Base-by-base conservation (phyloP, 768 basidiomycete genomes). In the Baorangia bicolor region DNA sequence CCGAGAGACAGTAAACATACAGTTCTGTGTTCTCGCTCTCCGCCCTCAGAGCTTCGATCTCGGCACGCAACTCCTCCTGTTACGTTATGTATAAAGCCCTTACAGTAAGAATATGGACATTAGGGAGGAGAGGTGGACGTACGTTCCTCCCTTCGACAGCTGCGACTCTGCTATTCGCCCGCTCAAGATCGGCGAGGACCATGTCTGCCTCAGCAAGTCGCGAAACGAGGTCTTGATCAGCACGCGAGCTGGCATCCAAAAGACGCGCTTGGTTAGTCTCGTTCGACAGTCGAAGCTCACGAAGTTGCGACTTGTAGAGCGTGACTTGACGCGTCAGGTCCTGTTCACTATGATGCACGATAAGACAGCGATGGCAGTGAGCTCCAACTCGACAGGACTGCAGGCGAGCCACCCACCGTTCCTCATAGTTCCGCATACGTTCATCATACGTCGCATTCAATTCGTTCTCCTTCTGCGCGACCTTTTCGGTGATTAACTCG, bases 361-460 rank as follows among this genome's bases (percentile, higher is more conserved):
- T 18, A 10, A 28, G 44, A 53, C 38, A 20, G 21, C 21, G 28
- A 28, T 3, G 34, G 50, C 16, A 42, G 21, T 30, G 44, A 58
- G 54, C 16, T 8, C 39, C 46, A 30, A 37, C 14, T 25, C 28
- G 6, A 42, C 27, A 21, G 2, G 0, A 10, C 28, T 9, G 1
- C 23, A 18, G 9, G 35, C 13, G 5, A 6, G 9, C 7, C 10
- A 71, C 84, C 28, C 62, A 94, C 94, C 96, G 83, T 66, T 96
- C 96, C 71, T 95, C 94, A 63, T 96, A 98, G 71, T 98, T 99
- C 48, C 92, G 80, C 69, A 99, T 79, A 62, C 88, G 88, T 74
- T 99, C 97, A 64, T 99, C 97, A 61, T 97, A 98, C 6, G 92
- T 94, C 16, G 96, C 97, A 61, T 96, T 92, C 20, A 98, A 78